Conservation (phyloP, 1,284 basidiomycete species). For the Amylostereum chailletii region DNA sequence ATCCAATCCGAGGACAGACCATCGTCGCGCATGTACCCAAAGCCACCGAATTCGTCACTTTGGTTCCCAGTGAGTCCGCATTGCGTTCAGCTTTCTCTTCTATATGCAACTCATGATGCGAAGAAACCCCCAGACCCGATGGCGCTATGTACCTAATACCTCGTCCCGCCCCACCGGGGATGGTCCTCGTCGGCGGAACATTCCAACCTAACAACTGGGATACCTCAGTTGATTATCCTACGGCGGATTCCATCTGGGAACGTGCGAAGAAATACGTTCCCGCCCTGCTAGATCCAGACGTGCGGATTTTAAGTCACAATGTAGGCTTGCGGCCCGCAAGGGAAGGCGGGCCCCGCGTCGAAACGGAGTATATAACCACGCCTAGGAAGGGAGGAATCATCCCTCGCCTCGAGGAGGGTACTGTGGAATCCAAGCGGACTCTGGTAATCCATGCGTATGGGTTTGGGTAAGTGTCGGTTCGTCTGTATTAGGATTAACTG, state of each 20-base stretch:
- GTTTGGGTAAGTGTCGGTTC: constrained; percentile 26
- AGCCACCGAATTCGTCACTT: constrained; percentile 28
- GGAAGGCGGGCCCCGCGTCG: constrained; percentile 61
- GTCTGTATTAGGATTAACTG: not conserved
- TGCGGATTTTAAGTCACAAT: constrained; percentile 46
- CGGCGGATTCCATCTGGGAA: constrained; percentile 35
- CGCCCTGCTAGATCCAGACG: constrained; percentile 24
- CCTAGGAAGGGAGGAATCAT: constrained; percentile 26
- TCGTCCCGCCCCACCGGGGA: constrained; percentile 29
- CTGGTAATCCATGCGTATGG: constrained; percentile 68
- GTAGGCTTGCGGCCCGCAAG: constrained; percentile 68
- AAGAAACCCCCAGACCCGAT: constrained; percentile 8
- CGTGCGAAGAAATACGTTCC: constrained; percentile 32
- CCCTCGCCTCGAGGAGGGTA: constrained; percentile 18
- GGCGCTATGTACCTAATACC: constrained; percentile 46
- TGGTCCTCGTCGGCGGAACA: constrained; percentile 48
- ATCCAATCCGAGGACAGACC: constrained; percentile 84
- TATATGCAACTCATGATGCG: constrained; percentile 1
- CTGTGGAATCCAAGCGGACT: constrained; percentile 32
- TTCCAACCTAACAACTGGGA: constrained; percentile 41
- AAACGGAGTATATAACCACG: constrained; percentile 41
- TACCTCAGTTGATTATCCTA: constrained; percentile 33
- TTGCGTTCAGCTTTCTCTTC: not conserved
- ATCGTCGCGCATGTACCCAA: constrained; percentile 68
- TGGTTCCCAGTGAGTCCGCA: constrained; percentile 14